Evolutionary conservation across 768 basidiomycete genomes (phyloP), one percentile per base, ranked within the genome.

Genomic region (Suillus alpinus): DNA sequence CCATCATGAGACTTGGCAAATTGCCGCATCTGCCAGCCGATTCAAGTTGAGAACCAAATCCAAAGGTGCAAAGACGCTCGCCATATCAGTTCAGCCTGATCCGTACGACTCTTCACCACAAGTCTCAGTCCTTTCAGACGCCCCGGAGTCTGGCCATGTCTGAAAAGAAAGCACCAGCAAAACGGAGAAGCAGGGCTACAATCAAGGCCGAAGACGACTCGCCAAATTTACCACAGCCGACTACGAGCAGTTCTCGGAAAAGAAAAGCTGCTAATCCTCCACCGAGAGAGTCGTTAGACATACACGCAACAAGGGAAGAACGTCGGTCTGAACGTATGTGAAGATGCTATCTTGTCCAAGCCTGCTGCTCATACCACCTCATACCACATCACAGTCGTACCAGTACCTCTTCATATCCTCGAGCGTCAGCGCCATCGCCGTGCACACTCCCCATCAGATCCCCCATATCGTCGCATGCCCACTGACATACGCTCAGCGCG

Each of bases 391-490:
- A 9, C 57, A 72, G 73, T 68, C 10, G 58, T 61, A 23, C 50
- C 66, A 49, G 37, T 68, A 44, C 71, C 69, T 18, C 56, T 67
- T 31, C 44, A 63, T 52, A 60, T 56, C 20, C 37, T 62, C 57
- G 73, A 75, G 56, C 69, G 65, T 37, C 74, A 65, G 59, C 69
- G 70, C 36, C 66, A 66, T 7, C 60, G 72, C 50, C 67, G 64
- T 47, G 36, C 66, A 20, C 68, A 69, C 44, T 43, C 66, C 29
- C 43, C 57, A 16, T 34, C 65, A 34, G 61, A 51, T 63, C 58
- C 47, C 31, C 36, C 65, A 10, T 72, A 66, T 60, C 71, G 66
- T 58, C 74, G 71, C 37, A 59, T 62, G 44, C 60, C 72, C 31
- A n/a, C 64, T 41, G 73, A 75, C 34, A 34, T 59, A 32, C 72